Conservation (phyloP, 768 basidiomycete species). For the Phylloporus arenicola region DNA sequence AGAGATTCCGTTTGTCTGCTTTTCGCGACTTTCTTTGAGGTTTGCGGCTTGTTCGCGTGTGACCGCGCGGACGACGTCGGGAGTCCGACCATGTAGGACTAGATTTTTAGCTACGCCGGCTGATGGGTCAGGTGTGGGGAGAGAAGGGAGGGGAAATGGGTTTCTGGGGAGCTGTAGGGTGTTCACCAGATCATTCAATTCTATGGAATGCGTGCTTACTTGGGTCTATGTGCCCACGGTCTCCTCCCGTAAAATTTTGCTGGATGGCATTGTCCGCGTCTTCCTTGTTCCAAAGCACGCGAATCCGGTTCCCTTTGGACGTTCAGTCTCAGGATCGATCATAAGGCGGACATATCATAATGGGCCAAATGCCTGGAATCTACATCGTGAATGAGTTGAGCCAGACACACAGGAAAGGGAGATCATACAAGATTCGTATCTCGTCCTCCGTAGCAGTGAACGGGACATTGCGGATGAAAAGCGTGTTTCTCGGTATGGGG, state of each 20-base stretch:
- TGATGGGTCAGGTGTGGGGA: conserved; percentile 88
- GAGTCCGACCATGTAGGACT: conserved; percentile 87
- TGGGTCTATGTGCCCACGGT: conserved; percentile 43
- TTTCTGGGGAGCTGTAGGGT: conserved; percentile 58
- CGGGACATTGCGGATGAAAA: too few relatives aligned
- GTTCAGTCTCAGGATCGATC: conserved; percentile 73
- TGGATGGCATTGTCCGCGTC: conserved; percentile 83
- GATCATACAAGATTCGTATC: conserved; percentile 68
- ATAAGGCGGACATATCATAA: conserved; percentile 91
- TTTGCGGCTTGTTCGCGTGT: conserved; percentile 91
- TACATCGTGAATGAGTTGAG: conserved; percentile 5
- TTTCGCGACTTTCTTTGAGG: conserved; percentile 81
- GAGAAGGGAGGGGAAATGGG: too few relatives aligned
- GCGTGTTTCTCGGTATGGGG: conserved; percentile 82
- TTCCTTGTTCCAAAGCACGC: conserved; percentile 91
- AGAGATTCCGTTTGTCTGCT: conserved; percentile 93
- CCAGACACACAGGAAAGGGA: not conserved
- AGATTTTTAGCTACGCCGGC: conserved; percentile 74
- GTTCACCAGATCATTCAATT: not conserved
- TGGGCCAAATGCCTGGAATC: conserved; percentile 89
- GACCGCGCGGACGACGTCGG: too few relatives aligned
- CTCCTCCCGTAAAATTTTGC: conserved; percentile 65
- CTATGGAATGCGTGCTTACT: conserved; percentile 23
- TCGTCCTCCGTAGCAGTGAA: conserved; percentile 94
- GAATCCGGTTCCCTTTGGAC: too few relatives aligned